Evolutionary conservation across 2,329 filamentous ascomycete species (phyloP).

Genomic region (Sphaerulina vaccinii): DNA sequence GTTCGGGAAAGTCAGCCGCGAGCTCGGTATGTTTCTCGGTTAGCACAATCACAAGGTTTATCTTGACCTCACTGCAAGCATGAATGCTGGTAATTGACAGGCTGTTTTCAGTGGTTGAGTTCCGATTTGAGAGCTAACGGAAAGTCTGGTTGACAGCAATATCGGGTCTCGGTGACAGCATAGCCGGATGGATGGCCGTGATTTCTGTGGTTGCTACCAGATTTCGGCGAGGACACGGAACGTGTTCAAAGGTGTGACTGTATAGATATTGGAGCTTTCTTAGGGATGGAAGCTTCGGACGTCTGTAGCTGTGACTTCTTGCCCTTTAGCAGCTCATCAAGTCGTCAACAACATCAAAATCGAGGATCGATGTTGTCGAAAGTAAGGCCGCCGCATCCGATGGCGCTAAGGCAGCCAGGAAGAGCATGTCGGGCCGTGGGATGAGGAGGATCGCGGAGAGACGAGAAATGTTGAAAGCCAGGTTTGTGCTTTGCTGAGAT

Average conservation of each 20-base stretch:
- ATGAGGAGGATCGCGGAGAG: no score
- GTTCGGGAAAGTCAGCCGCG: background rate
- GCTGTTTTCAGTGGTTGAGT: background rate
- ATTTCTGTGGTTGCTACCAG: background rate
- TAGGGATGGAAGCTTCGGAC: background rate
- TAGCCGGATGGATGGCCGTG: no score
- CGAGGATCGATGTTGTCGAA: no score
- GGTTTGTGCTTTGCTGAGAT: no score
- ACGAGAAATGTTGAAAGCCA: no score
- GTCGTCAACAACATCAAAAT: no score
- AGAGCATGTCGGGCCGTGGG: no score
- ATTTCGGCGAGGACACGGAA: background rate
- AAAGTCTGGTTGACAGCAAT: background rate
- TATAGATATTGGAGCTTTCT: background rate
- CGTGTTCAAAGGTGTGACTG: background rate
- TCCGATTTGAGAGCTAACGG: background rate
- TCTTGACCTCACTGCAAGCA: slow-evolving; percentile 4
- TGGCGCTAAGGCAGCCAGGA: no score
- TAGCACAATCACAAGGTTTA: background rate
- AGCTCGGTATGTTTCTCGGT: slow-evolving; percentile 3
- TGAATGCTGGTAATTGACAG: slow-evolving; percentile 9
- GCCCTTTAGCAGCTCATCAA: no score
- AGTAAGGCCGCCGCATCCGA: no score
- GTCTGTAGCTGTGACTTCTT: no score
- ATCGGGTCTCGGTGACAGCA: slow-evolving; percentile 3